Conservation (phyloP, 345 rosid species). For the Brassica cretica region DNA sequence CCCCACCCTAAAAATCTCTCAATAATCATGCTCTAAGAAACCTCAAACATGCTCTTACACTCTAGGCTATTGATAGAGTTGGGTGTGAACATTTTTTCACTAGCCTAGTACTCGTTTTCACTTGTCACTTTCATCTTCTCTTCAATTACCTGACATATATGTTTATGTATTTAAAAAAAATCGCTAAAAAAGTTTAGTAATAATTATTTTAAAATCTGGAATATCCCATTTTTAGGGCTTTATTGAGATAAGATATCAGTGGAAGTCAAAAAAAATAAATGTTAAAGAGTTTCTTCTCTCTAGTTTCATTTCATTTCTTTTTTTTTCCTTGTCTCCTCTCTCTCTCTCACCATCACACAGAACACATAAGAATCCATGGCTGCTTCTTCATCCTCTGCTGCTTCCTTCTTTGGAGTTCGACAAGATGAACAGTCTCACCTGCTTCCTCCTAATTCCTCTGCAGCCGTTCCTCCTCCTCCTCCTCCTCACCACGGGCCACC, state of each 20-base stretch:
- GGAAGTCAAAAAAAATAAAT: constrained; percentile 45
- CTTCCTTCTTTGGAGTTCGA: constrained; percentile 62
- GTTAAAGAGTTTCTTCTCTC: constrained; percentile 39
- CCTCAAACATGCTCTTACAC: background rate
- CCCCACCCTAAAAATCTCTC: too few species aligned
- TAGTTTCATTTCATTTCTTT: constrained; percentile 35
- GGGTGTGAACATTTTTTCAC: background rate
- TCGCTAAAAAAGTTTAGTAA: background rate
- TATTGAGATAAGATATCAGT: constrained; percentile 47
- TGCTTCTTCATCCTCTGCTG: constrained; percentile 69
- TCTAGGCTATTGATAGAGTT: constrained; percentile 1
- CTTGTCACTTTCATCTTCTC: constrained; percentile 32
- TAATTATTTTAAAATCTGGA: constrained; percentile 30
- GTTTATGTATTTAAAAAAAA: constrained; percentile 1
- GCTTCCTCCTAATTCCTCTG: constrained; percentile 53
- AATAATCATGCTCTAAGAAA: too few species aligned
- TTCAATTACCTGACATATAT: constrained; percentile 33
- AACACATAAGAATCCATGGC: constrained; percentile 49
- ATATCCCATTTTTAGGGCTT: constrained; percentile 44
- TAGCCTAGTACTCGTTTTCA: constrained; percentile 30
- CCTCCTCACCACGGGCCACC: constrained; percentile 32
- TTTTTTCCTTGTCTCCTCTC: constrained; percentile 13
- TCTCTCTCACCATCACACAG: constrained; percentile 43
- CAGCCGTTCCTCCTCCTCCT: constrained; percentile 28
- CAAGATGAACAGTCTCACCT: constrained; percentile 62